Conservation (phyloP, 345 rosid genomes). For the Pugionium cornutum region DNA sequence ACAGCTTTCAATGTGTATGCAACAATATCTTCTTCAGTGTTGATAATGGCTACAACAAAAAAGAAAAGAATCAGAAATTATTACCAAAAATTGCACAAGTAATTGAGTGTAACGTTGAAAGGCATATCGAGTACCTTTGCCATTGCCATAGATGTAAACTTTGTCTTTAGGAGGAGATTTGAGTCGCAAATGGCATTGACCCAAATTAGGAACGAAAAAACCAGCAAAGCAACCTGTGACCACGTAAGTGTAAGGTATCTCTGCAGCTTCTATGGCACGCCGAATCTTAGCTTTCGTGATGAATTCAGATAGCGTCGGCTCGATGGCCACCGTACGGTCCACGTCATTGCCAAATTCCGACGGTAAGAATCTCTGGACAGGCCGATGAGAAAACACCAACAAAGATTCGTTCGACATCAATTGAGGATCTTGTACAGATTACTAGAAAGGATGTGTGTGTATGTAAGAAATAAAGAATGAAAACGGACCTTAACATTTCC, state of each 20-base stretch:
- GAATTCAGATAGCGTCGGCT: conserved; percentile 48
- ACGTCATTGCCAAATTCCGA: conserved; percentile 72
- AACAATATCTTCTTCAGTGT: conserved; percentile 65
- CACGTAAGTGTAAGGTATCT: conserved; percentile 60
- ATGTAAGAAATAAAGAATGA: neutral
- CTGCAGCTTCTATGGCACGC: conserved; percentile 55
- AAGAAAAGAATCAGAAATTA: neutral
- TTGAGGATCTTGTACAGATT: conserved; percentile 1
- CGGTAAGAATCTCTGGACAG: conserved; percentile 59
- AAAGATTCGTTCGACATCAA: neutral
- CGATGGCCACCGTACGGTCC: conserved; percentile 55
- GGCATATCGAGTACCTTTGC: conserved; percentile 43
- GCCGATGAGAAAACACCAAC: neutral
- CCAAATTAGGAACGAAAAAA: conserved; percentile 43
- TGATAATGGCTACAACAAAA: conserved; percentile 56
- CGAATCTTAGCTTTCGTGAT: conserved; percentile 54
- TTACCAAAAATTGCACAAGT: neutral
- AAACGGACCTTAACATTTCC: conserved; percentile 73
- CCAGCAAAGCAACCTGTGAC: conserved; percentile 56
- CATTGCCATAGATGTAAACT: conserved; percentile 54
- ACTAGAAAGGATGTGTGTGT: neutral
- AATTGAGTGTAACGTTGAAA: neutral
- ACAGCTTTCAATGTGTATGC: conserved; percentile 58
- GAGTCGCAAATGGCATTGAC: conserved; percentile 46
- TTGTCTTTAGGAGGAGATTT: conserved; percentile 60